These are phyloP conservation scores for Linderina pennispora DNA, from an alignment of 192 early-diverging fungal species.

Conservation along the genomic window DNA sequence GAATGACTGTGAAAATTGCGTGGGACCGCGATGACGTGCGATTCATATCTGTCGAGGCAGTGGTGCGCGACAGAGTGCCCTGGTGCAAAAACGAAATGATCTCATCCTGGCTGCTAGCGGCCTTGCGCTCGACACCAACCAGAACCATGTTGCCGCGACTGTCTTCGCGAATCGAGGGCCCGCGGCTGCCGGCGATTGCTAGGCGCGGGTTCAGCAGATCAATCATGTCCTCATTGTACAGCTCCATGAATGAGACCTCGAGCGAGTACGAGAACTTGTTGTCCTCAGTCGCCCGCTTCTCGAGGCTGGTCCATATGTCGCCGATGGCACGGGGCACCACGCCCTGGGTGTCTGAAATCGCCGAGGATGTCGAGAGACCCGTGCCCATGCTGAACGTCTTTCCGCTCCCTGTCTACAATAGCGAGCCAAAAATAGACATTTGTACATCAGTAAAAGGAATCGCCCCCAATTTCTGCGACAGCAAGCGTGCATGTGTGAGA, in stretches of 20 bases:
- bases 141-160: constrained; percentile 80
- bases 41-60: constrained; percentile 97
- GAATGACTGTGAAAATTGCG: constrained; percentile 89
- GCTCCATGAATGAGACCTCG: constrained; percentile 86
- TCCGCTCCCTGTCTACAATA: constrained; percentile 57
- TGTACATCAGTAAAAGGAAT: too few species aligned
- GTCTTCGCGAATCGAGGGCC: constrained; percentile 77
- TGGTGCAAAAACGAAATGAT: constrained; percentile 62
- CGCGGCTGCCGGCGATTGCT: constrained; percentile 34
- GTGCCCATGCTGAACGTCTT: constrained; percentile 98
- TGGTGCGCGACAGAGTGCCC: constrained; percentile 74
- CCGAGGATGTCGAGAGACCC: constrained; percentile 22
- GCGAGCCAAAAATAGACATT: background rate
- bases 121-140: constrained; percentile 77
- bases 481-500: background rate
- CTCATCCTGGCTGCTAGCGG: constrained; percentile 57
- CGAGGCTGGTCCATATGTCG: constrained; percentile 31
- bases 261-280: constrained; percentile 26
- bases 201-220: constrained; percentile 64
- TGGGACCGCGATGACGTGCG: constrained; percentile 89
- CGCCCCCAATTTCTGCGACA: too few species aligned
- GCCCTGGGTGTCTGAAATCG: constrained; percentile 23
- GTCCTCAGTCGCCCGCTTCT: constrained; percentile 3
- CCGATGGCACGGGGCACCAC: constrained; percentile 38
- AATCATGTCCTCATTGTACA: constrained; percentile 95